Percentiles rank a stretch among this genome's conserved stretches.
phyloP scores from a whole-genome alignment of 2,329 filamentous ascomycete species.

The Xylariaceae sp. region DNA sequence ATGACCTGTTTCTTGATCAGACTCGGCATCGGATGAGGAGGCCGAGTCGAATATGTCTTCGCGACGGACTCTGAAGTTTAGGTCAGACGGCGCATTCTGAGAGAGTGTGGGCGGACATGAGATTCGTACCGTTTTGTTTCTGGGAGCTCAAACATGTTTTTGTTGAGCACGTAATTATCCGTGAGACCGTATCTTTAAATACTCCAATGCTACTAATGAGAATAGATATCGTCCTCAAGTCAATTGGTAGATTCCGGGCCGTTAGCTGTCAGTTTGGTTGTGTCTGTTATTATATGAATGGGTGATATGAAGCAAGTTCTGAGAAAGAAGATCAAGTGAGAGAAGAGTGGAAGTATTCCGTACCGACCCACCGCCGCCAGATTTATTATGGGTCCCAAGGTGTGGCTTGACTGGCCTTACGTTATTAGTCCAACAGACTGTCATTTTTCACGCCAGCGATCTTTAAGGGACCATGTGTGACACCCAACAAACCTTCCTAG shows the following conservation, averaged over 20 bases:
- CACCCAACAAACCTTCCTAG: neutral
- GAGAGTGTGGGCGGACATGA: neutral
- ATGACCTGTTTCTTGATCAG: conserved; percentile 28
- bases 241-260: neutral
- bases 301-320: neutral
- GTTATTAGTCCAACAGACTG: conserved; percentile 3
- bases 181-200: neutral
- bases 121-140: conserved; percentile 47
- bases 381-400: conserved; percentile 11
- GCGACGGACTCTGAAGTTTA: conserved; percentile 45
- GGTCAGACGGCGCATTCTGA: conserved; percentile 13
- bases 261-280: neutral
- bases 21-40: conserved; percentile 18
- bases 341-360: neutral
- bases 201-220: neutral
- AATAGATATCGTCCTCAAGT: neutral
- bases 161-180: neutral
- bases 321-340: neutral
- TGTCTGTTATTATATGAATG: neutral
- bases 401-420: conserved; percentile 6
- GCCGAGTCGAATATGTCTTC: conserved; percentile 45
- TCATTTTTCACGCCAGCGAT: conserved; percentile 3
- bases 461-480: neutral
- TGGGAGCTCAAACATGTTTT: conserved; percentile 47
- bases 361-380: neutral